phyloP scores from a whole-genome alignment of 495 filamentous ascomycete genomes.

The Daldinia childiae region DNA sequence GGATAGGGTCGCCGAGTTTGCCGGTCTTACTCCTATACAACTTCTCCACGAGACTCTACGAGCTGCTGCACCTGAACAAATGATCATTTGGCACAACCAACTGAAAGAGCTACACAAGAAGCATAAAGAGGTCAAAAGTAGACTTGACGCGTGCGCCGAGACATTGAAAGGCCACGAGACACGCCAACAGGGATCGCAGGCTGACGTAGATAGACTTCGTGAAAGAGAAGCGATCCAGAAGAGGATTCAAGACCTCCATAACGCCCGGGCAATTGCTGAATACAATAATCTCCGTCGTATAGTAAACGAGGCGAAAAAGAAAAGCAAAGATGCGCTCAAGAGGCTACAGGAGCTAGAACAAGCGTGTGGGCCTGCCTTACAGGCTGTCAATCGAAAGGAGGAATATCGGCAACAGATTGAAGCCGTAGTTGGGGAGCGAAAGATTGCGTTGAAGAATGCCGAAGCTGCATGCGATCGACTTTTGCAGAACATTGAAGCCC shows the following conservation, averaged over 20 bases:
- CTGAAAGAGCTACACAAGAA: slow-evolving; percentile 74
- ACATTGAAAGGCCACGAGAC: slow-evolving; percentile 70
- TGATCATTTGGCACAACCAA: slow-evolving; percentile 79
- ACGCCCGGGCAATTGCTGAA: slow-evolving; percentile 68
- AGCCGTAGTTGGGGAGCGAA: slow-evolving; percentile 61
- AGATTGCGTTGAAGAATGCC: slow-evolving; percentile 58
- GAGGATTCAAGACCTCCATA: slow-evolving; percentile 72
- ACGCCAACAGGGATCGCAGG: slow-evolving; percentile 79
- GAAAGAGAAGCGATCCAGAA: slow-evolving; percentile 75
- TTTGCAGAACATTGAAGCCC: slow-evolving; percentile 57
- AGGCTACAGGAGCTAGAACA: slow-evolving; percentile 66
- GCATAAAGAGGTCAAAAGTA: slow-evolving; percentile 71
- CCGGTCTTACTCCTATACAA: slow-evolving; percentile 83
- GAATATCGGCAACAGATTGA: slow-evolving; percentile 62
- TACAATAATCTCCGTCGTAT: slow-evolving; percentile 62
- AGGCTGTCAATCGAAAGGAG: slow-evolving; percentile 71
- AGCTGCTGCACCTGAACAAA: slow-evolving; percentile 82
- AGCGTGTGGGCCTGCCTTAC: slow-evolving; percentile 72
- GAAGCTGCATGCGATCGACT: slow-evolving; percentile 64
- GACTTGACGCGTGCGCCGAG: slow-evolving; percentile 68
- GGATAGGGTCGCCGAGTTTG: slow-evolving; percentile 95
- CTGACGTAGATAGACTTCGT: slow-evolving; percentile 83
- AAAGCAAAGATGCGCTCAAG: slow-evolving; percentile 54
- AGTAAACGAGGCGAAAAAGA: slow-evolving; percentile 58
- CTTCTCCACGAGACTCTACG: slow-evolving; percentile 84